Conservation (phyloP, 164 flowering plant species). For the Tinospora cordifolia region DNA sequence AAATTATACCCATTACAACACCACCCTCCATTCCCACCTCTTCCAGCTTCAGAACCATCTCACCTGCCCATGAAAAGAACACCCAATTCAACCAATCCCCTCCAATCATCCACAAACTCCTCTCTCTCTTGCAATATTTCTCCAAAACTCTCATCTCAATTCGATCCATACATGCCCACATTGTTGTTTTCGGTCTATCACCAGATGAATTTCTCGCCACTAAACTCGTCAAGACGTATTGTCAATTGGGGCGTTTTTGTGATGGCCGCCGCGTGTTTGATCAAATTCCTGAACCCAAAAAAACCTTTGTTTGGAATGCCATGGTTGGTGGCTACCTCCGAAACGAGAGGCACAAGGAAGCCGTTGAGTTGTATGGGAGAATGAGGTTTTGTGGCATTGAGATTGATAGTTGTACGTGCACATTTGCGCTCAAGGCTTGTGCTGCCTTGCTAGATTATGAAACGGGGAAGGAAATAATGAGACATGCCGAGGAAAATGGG, state of each 20-base stretch:
- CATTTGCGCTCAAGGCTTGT: slow-evolving; percentile 40
- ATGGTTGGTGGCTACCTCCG: slow-evolving; percentile 30
- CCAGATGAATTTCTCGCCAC: slow-evolving; percentile 21
- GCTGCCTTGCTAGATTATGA: slow-evolving; percentile 20
- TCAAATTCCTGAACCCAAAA: slow-evolving; percentile 18
- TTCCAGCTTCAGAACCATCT: slow-evolving; percentile 6
- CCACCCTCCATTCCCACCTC: slow-evolving; percentile 3
- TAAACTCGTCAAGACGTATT: slow-evolving; percentile 23
- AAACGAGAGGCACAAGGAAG: slow-evolving; percentile 19
- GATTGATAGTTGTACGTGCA: slow-evolving; percentile 26
- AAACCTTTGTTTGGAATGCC: slow-evolving; percentile 24
- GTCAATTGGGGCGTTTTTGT: slow-evolving; percentile 19
- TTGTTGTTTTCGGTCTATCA: slow-evolving; percentile 15
- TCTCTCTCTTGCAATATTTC: slow-evolving; percentile 23
- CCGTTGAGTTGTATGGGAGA: slow-evolving; percentile 23
- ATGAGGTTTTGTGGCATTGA: slow-evolving; percentile 20
- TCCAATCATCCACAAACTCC: slow-evolving; percentile 13
- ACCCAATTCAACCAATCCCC: slow-evolving; percentile 12
- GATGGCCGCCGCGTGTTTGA: slow-evolving; percentile 29
- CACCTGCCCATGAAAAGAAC: neutral
- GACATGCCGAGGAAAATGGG: slow-evolving; percentile 18
- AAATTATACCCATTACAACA: neutral
- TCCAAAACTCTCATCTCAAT: slow-evolving; percentile 18
- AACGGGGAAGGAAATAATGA: slow-evolving; percentile 25
- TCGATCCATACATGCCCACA: slow-evolving; percentile 28